Base-by-base conservation (phyloP, 2,329 filamentous ascomycete genomes). In the Trichophyton verrucosum region DNA sequence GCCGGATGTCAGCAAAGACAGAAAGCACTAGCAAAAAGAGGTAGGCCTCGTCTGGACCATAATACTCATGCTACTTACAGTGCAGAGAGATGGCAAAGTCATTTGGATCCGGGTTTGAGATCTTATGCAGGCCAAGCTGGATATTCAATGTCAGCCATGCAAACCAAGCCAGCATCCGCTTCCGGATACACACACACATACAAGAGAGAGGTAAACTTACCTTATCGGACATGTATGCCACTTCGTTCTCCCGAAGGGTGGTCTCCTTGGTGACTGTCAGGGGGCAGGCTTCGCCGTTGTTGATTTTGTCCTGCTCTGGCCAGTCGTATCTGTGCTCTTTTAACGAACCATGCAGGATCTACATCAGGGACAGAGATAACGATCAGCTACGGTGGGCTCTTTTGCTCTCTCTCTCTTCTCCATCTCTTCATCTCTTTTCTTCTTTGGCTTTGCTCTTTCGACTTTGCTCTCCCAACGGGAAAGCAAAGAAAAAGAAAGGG, bases 161-260 rank as follows among this genome's bases (percentile, higher is more conserved):
- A 30, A 49, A 15, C 33, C 27, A 38, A 8, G 2, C 22, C 8
- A 20, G 46, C 17, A 22, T 51, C 49, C 22, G 13, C 30, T 22
- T 15, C n/a, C 13, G 11, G 22, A 20, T 36, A 27, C n/a, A 6
- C 15, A 3, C 0, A 3, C 3, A n/a, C 15, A 3, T 0, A 3
- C 3, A 40, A 40, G 4, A 17, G n/a, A 44, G 40, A 44, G 6
- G 40, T 13, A 3, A 42, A 42, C 72, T 61, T 63, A 78, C 76
- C 67, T 79, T 84, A 72, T 96, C 91, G 44, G 89, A 88, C 86
- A 96, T 96, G 74, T 96, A 96, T 7, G 89, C 86, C 44, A 95
- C 89, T 64, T 87, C 78, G 65, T 92, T 86, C 69, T 86, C 79
- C 57, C 78, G 76, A 69, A 90, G 88, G 47, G 79, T 81, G 44